Evolutionary conservation across 331 rosid species (phyloP).

Genomic region (Acacia concinna): DNA sequence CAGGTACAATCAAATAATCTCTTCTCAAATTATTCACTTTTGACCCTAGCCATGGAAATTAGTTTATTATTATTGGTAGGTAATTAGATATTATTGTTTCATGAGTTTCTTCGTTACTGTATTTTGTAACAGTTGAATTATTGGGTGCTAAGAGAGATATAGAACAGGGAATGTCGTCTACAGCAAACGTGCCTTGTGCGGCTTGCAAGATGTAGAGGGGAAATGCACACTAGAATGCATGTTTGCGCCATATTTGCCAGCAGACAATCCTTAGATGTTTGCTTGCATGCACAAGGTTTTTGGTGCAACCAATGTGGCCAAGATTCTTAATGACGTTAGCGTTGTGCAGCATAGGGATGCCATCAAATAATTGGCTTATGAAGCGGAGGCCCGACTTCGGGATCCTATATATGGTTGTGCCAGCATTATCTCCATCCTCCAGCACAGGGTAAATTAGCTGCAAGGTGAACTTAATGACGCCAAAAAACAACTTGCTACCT

Average conservation of each 20-base stretch:
- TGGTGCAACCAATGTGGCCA: slow-evolving; percentile 64
- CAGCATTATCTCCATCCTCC: slow-evolving; percentile 37
- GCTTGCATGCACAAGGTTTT: slow-evolving; percentile 61
- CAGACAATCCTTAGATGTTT: slow-evolving; percentile 56
- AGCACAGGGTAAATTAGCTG: slow-evolving; percentile 22
- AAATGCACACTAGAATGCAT: slow-evolving; percentile 60
- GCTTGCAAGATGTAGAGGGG: slow-evolving; percentile 60
- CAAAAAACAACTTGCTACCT: slow-evolving; percentile 45
- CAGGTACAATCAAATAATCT: not conserved
- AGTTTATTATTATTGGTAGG: not conserved
- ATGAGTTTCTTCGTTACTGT: not conserved
- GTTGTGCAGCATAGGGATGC: slow-evolving; percentile 55
- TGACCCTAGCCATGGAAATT: not conserved
- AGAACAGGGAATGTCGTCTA: slow-evolving; percentile 40
- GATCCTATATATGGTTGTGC: slow-evolving; percentile 50
- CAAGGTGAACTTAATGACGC: slow-evolving; percentile 38
- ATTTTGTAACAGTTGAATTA: not conserved
- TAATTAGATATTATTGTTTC: not conserved
- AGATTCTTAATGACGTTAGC: slow-evolving; percentile 58
- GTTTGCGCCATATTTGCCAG: slow-evolving; percentile 64
- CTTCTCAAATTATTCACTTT: not conserved
- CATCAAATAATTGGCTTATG: slow-evolving; percentile 37
- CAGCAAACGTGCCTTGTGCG: slow-evolving; percentile 52
- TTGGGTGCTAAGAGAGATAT: not conserved
- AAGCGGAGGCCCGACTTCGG: slow-evolving; percentile 40